Evolutionary conservation across 1,139 yeast genomes (phyloP), one percentile per base, ranked within the genome.

Genomic region (Candida sanyaensis): DNA sequence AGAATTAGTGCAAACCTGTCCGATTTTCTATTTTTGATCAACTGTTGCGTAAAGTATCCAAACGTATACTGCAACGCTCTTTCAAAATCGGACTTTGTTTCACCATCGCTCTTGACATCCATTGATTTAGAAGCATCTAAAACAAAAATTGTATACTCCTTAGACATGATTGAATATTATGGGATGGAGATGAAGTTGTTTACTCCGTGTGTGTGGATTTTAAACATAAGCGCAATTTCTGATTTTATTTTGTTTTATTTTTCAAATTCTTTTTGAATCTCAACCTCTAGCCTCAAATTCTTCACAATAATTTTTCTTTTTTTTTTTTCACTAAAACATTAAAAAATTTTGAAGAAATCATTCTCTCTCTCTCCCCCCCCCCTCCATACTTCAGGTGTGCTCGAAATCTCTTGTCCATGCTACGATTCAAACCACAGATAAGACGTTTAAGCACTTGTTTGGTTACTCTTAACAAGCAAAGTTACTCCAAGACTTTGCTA

Each of bases 91-190:
- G 46, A 13, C 7, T 32, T 13, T 1, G 38, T 27, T 8, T 37
- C 34, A 5, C 27, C 40, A n/a, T 8, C 24, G n/a, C 33, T 27
- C 1, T 28, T 27, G 2, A n/a, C 26, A 10, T 36, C 43, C 55
- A 52, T 52, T 17, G 38, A 44, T 13, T 41, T 42, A 8, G 57
- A 48, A 10, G 47, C 50, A 43, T 54, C 57, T 9, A 54, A 23
- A 23, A 84, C 75, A 55, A 80, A 82, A 3, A 77, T 65, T 0
- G 86, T 80, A 36, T 77, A 65, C 68, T 77, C 79, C 52, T 75
- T 75, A 9, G 53, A 50, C 50, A 48, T 48, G 28, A 10, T 31
- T 40, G 11, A 23, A 17, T 5, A 23, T 13, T 34, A 13, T 30
- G 33, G 33, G 12, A 30, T n/a, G n/a, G 33, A 6, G 13, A 1